phyloP scores from a whole-genome alignment of 2,329 filamentous ascomycete genomes.

The Ampelomyces quisqualis region DNA sequence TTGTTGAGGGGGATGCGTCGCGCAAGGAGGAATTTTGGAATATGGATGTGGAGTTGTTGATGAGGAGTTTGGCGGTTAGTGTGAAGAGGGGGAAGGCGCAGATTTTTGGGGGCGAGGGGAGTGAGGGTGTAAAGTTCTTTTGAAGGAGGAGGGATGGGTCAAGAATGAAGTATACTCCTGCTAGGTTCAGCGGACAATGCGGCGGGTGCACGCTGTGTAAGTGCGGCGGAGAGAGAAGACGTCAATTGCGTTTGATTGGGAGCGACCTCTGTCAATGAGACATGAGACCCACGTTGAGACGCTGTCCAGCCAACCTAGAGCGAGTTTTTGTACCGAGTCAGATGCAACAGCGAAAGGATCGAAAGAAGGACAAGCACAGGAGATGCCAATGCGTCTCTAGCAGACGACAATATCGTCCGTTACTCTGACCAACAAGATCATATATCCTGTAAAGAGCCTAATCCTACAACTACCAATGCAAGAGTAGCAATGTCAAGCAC shows the following conservation, averaged over 20 bases:
- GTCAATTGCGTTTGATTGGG: too few relatives aligned
- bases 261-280: too few relatives aligned
- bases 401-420: not conserved
- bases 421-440: not conserved
- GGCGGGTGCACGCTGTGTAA: too few relatives aligned
- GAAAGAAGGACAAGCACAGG: too few relatives aligned
- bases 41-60: slow-evolving; percentile 80
- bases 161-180: not conserved
- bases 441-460: not conserved
- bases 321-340: too few relatives aligned
- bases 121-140: slow-evolving; percentile 95
- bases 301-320: too few relatives aligned
- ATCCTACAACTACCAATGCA: not conserved
- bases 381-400: too few relatives aligned
- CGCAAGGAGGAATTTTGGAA: slow-evolving; percentile 71
- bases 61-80: slow-evolving; percentile 74
- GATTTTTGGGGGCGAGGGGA: slow-evolving; percentile 79
- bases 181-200: not conserved
- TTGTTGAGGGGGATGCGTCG: slow-evolving; percentile 82
- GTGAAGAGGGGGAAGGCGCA: slow-evolving; percentile 92
- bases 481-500: not conserved
- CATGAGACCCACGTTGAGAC: not conserved
- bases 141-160: slow-evolving; percentile 41
- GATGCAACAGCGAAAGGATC: too few relatives aligned
- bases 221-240: too few relatives aligned